Conservation (phyloP, 305 asterid species). For the Fraxinus dipetala region DNA sequence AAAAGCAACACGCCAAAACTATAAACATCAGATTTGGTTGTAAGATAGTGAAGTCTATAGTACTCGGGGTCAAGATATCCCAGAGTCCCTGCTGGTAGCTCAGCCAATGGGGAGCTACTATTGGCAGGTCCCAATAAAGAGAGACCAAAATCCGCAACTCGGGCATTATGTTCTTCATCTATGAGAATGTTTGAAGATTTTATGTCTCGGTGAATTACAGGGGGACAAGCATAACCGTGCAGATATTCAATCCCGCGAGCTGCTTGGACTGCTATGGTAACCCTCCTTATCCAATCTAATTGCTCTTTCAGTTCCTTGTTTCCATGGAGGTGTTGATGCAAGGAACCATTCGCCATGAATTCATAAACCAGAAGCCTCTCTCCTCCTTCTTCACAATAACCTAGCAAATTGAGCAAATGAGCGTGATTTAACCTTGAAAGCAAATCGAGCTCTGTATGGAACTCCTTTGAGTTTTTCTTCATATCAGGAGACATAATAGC, state of each 20-base stretch:
- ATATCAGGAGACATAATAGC: conserved; percentile 45
- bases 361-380: conserved; percentile 49
- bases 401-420: conserved; percentile 44
- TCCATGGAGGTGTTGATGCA: conserved; percentile 45
- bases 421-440: conserved; percentile 49
- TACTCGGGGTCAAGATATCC: conserved; percentile 55
- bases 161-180: conserved; percentile 52
- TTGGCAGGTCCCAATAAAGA: conserved; percentile 50
- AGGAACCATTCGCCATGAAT: conserved; percentile 51
- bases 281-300: conserved; percentile 48
- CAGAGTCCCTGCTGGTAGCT: conserved; percentile 49
- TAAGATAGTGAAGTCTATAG: conserved; percentile 49
- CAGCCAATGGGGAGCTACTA: conserved; percentile 48
- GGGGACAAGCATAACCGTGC: conserved; percentile 54
- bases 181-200: conserved; percentile 51
- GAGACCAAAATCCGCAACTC: conserved; percentile 52
- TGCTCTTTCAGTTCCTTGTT: conserved; percentile 29
- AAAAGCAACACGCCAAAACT: conserved; percentile 48
- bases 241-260: conserved; percentile 48
- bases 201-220: conserved; percentile 50
- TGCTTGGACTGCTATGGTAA: conserved; percentile 50
- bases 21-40: conserved; percentile 47
- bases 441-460: conserved; percentile 46
- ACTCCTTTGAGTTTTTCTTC: conserved; percentile 47
- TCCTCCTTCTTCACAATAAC: conserved; percentile 49